Evolutionary conservation across 306 rosid species (phyloP).

Genomic region (Cucurbita ficifolia): DNA sequence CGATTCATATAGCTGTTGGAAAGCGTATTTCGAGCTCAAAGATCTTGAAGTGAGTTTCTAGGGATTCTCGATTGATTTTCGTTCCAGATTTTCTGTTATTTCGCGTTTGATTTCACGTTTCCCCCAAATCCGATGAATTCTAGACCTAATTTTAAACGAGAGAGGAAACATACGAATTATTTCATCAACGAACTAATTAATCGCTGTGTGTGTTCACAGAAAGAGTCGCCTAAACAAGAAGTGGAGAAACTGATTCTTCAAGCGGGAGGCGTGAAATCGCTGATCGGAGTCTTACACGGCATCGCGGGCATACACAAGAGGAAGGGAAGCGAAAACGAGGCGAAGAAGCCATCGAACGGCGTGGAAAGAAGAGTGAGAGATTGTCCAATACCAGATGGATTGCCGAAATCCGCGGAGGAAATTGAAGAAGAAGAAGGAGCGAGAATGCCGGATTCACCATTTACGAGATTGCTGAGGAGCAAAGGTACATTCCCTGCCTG

Average conservation of each 20-base stretch:
- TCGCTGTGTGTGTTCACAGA: constrained; percentile 19
- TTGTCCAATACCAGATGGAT: constrained; percentile 70
- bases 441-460: constrained; percentile 69
- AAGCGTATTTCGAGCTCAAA: constrained; percentile 75
- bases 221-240: constrained; percentile 44
- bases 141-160: background rate
- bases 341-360: constrained; percentile 6
- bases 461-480: constrained; percentile 51
- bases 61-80: background rate
- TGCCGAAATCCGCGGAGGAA: constrained; percentile 62
- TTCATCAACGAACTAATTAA: no score
- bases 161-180: background rate
- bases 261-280: constrained; percentile 53
- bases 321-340: constrained; percentile 16
- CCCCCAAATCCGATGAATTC: background rate
- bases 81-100: background rate
- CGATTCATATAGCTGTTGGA: constrained; percentile 78
- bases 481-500: constrained; percentile 73
- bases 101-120: background rate
- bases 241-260: constrained; percentile 60
- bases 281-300: constrained; percentile 59
- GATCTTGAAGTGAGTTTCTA: constrained; percentile 52
- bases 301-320: constrained; percentile 33
- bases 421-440: constrained; percentile 52
- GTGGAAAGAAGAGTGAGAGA: constrained; percentile 10